A percentile compares a stretch with the other conserved stretches of the same genome.
These are phyloP conservation scores for Leptomonas seymouri DNA, from an alignment of 208 protist genomes.

Conservation along the genomic window DNA sequence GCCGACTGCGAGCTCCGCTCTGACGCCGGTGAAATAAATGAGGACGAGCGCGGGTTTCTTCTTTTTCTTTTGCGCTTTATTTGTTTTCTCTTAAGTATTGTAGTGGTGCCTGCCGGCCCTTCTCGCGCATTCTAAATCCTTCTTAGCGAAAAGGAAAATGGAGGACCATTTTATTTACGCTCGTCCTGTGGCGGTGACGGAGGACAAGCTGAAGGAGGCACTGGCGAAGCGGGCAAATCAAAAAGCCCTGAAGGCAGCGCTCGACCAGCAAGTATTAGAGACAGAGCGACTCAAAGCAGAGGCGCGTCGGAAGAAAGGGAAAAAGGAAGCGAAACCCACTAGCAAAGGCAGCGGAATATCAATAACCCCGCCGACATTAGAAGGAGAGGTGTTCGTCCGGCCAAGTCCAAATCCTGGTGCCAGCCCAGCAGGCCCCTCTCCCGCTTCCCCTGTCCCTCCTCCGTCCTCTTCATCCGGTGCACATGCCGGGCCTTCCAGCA, in stretches of 20 bases:
- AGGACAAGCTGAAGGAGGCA: constrained; percentile 63
- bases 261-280: constrained; percentile 76
- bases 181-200: constrained; percentile 58
- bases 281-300: constrained; percentile 32
- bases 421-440: background rate
- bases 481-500: constrained; percentile 1
- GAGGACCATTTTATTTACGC: constrained; percentile 38
- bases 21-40: no score
- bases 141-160: constrained; percentile 5
- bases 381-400: background rate
- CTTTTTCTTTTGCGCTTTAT: constrained; percentile 14
- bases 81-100: constrained; percentile 6
- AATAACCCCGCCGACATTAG: background rate
- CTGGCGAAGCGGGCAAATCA: constrained; percentile 70
- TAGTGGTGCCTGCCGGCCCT: constrained; percentile 13
- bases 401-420: background rate
- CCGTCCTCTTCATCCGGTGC: background rate
- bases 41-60: background rate
- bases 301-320: constrained; percentile 25
- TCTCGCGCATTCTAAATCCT: constrained; percentile 2
- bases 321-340: background rate
- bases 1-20: no score
- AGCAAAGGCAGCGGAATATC: background rate
- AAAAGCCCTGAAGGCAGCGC: constrained; percentile 53
- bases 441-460: background rate